Percentiles rank a stretch among this genome's conserved stretches.
These are phyloP conservation scores for Cyclotella atomus DNA, from an alignment of 108 stramenopile species.

Conservation along the genomic window DNA sequence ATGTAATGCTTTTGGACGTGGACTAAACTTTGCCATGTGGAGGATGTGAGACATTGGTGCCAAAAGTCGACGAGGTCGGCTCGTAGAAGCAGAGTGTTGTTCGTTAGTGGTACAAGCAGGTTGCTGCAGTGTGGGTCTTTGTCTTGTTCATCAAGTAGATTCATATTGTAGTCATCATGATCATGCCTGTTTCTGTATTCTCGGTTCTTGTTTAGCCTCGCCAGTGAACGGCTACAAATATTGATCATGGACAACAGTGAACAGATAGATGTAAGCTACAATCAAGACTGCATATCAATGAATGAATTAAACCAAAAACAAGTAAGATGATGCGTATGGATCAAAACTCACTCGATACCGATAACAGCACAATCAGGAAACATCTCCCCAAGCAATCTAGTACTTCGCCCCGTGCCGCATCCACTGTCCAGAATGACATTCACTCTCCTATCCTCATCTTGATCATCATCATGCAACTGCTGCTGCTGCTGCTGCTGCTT, in stretches of 20 bases:
- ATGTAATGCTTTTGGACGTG: conserved; percentile 69
- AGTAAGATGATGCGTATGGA: not conserved
- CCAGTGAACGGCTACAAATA: conserved; percentile 62
- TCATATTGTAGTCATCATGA: not conserved
- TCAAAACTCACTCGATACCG: conserved; percentile 74
- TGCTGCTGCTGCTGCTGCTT: no score
- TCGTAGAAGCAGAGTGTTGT: conserved; percentile 76
- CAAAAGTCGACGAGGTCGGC: conserved; percentile 91
- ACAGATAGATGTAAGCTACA: not conserved
- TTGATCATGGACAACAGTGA: not conserved
- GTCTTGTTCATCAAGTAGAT: not conserved
- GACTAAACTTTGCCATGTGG: conserved; percentile 24
- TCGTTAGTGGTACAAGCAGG: not conserved
- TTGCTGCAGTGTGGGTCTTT: no score
- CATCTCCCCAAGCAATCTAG: conserved; percentile 53
- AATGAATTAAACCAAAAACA: not conserved
- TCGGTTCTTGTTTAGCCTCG: conserved; percentile 60
- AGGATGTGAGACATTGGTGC: conserved; percentile 51
- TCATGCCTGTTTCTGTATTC: conserved; percentile 10
- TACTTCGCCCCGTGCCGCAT: conserved; percentile 87
- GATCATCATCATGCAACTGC: not conserved
- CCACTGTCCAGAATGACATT: conserved; percentile 83
- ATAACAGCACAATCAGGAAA: conserved; percentile 76
- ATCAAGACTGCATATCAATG: not conserved
- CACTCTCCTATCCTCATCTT: conserved; percentile 3